Evolutionary conservation across 345 rosid genomes (phyloP).

Genomic region (Syzygium jambos): DNA sequence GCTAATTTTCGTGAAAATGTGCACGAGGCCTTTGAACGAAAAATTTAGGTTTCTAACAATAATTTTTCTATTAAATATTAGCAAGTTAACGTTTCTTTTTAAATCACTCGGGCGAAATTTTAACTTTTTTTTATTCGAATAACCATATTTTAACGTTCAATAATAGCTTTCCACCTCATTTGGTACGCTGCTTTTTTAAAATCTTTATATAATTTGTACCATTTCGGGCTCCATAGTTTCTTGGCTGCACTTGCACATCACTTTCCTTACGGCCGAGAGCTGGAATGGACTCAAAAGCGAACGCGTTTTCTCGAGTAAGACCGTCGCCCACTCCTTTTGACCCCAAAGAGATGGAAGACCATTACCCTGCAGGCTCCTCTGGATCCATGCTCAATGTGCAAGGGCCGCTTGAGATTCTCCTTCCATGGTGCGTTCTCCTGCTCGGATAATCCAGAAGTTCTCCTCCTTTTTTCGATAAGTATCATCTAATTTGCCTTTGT

Average conservation of each 20-base stretch:
- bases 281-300: not conserved
- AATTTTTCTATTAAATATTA: too few relatives aligned
- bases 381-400: not conserved
- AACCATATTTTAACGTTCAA: too few relatives aligned
- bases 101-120: not conserved
- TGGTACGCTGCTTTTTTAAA: not conserved
- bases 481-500: rapidly evolving
- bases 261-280: not conserved
- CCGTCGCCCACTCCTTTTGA: not conserved
- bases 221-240: not conserved
- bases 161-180: not conserved
- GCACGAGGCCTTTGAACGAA: too few relatives aligned
- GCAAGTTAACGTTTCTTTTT: too few relatives aligned
- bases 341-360: too few relatives aligned
- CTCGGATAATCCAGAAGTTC: not conserved
- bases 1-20: too few relatives aligned
- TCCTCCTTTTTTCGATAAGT: too few relatives aligned
- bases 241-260: not conserved
- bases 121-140: too few relatives aligned
- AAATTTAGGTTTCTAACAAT: too few relatives aligned
- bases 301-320: not conserved
- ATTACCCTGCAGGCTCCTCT: not conserved
- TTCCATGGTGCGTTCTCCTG: not conserved
- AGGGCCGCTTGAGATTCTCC: not conserved
- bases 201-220: too few relatives aligned